Conservation (phyloP, 768 basidiomycete genomes). For the Pleurotus eryngii region DNA sequence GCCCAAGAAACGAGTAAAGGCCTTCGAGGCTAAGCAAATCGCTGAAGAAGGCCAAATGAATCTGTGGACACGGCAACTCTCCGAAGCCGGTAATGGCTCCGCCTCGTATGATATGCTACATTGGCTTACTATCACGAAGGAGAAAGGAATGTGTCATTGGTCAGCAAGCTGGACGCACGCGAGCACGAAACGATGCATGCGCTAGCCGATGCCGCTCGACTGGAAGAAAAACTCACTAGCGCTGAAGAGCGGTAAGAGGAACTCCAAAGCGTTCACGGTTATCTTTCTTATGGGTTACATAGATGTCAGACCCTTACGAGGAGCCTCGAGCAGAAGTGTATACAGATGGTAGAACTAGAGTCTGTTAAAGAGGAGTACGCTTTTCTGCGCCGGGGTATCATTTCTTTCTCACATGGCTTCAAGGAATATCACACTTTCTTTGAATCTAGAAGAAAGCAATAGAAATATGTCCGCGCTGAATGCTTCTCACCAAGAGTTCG, state of each 20-base stretch:
- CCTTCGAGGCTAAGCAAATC: constrained; percentile 11
- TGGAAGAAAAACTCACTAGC: background rate
- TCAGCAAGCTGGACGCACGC: background rate
- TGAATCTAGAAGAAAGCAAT: background rate
- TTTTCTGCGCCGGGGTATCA: background rate
- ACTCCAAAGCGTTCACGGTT: background rate
- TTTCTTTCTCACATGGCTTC: background rate
- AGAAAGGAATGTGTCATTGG: background rate
- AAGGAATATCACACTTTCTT: constrained; percentile 1
- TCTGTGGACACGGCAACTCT: background rate
- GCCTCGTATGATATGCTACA: background rate
- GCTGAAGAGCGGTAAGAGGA: background rate
- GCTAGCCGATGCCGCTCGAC: constrained; percentile 3
- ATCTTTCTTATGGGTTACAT: background rate
- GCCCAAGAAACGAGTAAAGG: constrained; percentile 9
- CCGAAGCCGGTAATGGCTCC: background rate
- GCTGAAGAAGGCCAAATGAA: background rate
- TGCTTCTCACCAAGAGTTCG: background rate
- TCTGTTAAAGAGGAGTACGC: background rate
- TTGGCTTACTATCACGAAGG: background rate
- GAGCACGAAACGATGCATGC: background rate
- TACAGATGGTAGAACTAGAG: background rate
- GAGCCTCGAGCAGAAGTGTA: background rate
- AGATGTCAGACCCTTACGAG: background rate
- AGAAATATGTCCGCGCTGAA: background rate